Percentiles rank a stretch among this genome's conserved stretches.
Evolutionary conservation across 192 early-diverging fungal species (phyloP).

Genomic region (Geranomyces variabilis): DNA sequence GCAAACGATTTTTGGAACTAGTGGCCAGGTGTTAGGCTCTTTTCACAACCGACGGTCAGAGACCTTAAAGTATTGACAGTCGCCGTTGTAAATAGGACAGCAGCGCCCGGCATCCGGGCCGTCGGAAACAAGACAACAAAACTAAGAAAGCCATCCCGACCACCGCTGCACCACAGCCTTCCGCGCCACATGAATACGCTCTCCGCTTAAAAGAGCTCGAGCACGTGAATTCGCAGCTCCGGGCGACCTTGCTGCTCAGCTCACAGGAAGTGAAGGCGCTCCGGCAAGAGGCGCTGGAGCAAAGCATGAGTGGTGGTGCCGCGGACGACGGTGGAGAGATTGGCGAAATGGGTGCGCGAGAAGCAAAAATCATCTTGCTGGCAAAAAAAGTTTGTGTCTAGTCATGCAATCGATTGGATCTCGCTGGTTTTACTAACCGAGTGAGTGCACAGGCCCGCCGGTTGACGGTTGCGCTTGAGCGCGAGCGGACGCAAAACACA

Average conservation of each 20-base stretch:
- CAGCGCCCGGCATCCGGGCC: no score
- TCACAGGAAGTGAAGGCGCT: slow-evolving; percentile 15
- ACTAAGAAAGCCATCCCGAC: no score
- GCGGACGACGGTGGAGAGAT: neutral
- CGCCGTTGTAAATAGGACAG: no score
- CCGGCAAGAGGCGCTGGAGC: slow-evolving; percentile 16
- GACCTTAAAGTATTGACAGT: no score
- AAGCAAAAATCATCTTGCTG: slow-evolving; percentile 16
- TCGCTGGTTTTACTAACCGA: neutral
- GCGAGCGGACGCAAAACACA: slow-evolving; percentile 11
- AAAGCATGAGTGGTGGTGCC: neutral
- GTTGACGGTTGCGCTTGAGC: slow-evolving; percentile 8
- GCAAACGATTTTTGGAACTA: neutral
- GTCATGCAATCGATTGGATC: neutral
- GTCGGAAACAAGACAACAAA: no score
- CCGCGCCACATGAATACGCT: neutral
- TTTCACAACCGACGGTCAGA: no score
- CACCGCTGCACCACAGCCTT: neutral
- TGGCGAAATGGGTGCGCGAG: slow-evolving; percentile 1
- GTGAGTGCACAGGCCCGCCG: slow-evolving; percentile 3
- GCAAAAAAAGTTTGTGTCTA: slow-evolving; percentile 16
- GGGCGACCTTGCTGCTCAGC: neutral
- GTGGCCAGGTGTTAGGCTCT: neutral
- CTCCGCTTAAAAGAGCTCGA: neutral
- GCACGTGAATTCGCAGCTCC: slow-evolving; percentile 6